Conservation (phyloP, 2,329 filamentous ascomycete genomes). For the Fusarium piperis region DNA sequence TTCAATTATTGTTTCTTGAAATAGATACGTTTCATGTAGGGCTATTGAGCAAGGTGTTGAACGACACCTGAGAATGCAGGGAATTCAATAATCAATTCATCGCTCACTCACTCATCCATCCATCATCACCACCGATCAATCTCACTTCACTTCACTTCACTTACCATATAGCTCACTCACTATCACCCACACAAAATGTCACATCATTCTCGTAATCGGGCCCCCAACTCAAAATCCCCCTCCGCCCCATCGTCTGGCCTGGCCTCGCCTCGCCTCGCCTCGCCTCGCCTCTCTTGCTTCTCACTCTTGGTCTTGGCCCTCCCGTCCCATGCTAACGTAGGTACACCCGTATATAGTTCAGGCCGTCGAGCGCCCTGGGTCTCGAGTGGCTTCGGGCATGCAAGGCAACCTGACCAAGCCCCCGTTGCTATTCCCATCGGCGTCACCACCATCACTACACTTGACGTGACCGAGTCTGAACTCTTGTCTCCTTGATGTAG, state of each 20-base stretch:
- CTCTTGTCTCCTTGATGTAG: constrained; percentile 2
- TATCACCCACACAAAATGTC: constrained; percentile 12
- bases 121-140: neutral
- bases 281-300: neutral
- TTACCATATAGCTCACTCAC: neutral
- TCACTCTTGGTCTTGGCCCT: neutral
- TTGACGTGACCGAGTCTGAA: neutral
- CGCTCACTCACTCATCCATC: neutral
- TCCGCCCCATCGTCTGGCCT: neutral
- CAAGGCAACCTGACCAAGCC: constrained; percentile 11
- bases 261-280: neutral
- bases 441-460: constrained; percentile 4
- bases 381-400: constrained; percentile 31
- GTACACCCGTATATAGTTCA: constrained; percentile 33
- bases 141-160: neutral
- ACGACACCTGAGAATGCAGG: neutral
- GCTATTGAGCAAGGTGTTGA: neutral
- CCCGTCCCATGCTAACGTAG: constrained; percentile 31
- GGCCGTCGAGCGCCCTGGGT: constrained; percentile 24
- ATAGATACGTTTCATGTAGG: neutral
- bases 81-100: neutral
- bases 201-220: constrained; percentile 7
- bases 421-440: constrained; percentile 4
- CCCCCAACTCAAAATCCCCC: constrained; percentile 25
- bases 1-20: neutral